Evolutionary conservation across 805 yeast species (phyloP), one percentile per base, ranked within the genome.

Genomic region (Kodamaea fukazawae): DNA sequence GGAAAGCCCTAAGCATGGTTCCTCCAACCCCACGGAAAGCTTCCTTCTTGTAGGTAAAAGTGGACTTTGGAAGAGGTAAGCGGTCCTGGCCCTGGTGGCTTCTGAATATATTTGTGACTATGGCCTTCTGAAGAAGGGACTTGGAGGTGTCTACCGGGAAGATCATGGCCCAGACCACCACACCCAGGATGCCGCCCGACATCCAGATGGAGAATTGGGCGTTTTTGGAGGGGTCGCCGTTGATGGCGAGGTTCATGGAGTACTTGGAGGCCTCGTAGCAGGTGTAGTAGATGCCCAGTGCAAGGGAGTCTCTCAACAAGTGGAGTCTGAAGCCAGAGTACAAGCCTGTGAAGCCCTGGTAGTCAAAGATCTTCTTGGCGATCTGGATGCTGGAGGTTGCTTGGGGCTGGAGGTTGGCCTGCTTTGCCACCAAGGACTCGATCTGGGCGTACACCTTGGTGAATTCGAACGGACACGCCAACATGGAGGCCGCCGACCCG

Each of bases 401-500:
- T 46, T 39, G n/a, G 35, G 47, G 40, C 45, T 37, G 20, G 35
- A 38, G 3, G 55, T 32, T 22, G 10, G 20, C 7, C 3, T 32
- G 35, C 41, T 48, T 26, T 11, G 42, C 29, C 25, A 76, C 76
- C 31, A 78, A 53, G 15, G 68, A 49, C n/a, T 71, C 81, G 28
- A 87, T 75, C 58, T 87, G 96, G 27, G 91, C 83, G 45, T 83
- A 86, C 7, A 86, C 70, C 58, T 87, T 88, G 34, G 91, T 80
- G 61, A 86, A 77, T 58, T 87, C 96, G 56, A 87, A 87, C 1
- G 96, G 96, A 49, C 91, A 83, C 2, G 89, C 85, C 57, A 81
- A 77, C 4, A 73, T 26, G 3, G 87, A 73, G 10, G 84, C 79
- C 2, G 71, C 60, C 5, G 76, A 76, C 4, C 96, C 96, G 0